A percentile compares a stretch with the other conserved stretches of the same genome.
These are phyloP conservation scores for Penicillium malachiteum DNA, from an alignment of 495 filamentous ascomycete genomes.

Conservation along the genomic window DNA sequence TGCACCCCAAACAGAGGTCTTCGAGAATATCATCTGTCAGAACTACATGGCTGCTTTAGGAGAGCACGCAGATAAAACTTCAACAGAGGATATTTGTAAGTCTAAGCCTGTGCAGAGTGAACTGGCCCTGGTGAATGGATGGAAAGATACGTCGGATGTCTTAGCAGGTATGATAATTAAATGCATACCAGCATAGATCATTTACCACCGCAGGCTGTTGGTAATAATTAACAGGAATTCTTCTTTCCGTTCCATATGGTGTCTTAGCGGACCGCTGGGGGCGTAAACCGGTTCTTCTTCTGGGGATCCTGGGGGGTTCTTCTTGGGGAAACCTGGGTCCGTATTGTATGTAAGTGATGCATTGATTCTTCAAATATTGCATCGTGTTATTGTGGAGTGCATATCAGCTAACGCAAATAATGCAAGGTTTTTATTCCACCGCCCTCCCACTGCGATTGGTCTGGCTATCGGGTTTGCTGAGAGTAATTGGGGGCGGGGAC, in stretches of 20 bases:
- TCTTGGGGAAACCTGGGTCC: neutral
- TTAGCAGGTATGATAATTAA: neutral
- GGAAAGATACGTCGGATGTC: neutral
- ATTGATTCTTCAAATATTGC: neutral
- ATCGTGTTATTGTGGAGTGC: neutral
- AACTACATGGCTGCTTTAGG: slow-evolving; percentile 21
- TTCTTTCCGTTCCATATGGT: neutral
- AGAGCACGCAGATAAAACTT: neutral
- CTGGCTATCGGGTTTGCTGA: neutral
- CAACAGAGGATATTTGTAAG: slow-evolving; percentile 3
- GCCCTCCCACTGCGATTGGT: neutral
- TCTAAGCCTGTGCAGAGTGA: neutral
- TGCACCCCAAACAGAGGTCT: slow-evolving; percentile 31
- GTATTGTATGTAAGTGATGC: neutral
- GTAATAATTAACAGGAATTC: neutral
- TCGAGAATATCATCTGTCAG: slow-evolving; percentile 33
- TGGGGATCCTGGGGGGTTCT: neutral
- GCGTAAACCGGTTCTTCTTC: neutral
- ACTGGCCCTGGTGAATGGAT: neutral
- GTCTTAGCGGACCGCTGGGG: neutral
- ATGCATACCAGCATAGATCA: neutral
- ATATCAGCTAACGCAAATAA: neutral
- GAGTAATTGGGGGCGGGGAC: neutral
- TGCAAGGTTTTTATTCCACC: neutral
- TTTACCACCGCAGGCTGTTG: neutral